Evolutionary conservation across 768 basidiomycete genomes (phyloP).

Genomic region (Boletus rubropictus): DNA sequence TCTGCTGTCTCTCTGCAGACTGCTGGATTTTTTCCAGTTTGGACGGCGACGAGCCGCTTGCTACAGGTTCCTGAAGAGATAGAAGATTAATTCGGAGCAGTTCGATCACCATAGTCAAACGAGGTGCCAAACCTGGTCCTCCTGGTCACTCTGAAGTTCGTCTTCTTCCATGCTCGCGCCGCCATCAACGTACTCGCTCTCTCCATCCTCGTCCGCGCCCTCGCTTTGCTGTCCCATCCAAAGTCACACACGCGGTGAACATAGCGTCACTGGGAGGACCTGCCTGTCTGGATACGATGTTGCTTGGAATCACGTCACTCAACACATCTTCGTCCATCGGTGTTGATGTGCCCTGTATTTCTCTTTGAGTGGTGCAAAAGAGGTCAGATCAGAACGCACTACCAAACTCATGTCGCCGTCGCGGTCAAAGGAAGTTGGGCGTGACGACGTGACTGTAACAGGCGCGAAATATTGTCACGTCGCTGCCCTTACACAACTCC

Average conservation of each 20-base stretch:
- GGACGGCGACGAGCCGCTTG: constrained; percentile 24
- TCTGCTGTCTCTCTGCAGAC: constrained; percentile 36
- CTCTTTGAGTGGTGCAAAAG: not conserved
- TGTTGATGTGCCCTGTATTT: constrained; percentile 10
- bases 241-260: constrained; percentile 5
- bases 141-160: constrained; percentile 53
- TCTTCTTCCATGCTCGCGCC: constrained; percentile 53
- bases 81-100: constrained; percentile 1
- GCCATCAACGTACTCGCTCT: constrained; percentile 33
- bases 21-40: constrained; percentile 35
- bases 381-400: constrained; percentile 12
- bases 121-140: constrained; percentile 29
- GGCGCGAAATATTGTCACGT: constrained; percentile 16
- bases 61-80: constrained; percentile 15
- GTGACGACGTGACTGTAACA: constrained; percentile 23
- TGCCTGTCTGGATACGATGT: constrained; percentile 86
- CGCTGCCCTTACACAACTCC: too few relatives aligned
- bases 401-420: constrained; percentile 18
- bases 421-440: constrained; percentile 12
- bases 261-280: constrained; percentile 2
- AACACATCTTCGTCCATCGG: constrained; percentile 72
- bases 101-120: constrained; percentile 1
- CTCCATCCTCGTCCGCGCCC: constrained; percentile 51
- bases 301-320: constrained; percentile 85
- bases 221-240: constrained; percentile 51